Evolutionary conservation across 371 early-diverging fungal species (phyloP).

Genomic region (Batrachochytrium dendrobatidis): DNA sequence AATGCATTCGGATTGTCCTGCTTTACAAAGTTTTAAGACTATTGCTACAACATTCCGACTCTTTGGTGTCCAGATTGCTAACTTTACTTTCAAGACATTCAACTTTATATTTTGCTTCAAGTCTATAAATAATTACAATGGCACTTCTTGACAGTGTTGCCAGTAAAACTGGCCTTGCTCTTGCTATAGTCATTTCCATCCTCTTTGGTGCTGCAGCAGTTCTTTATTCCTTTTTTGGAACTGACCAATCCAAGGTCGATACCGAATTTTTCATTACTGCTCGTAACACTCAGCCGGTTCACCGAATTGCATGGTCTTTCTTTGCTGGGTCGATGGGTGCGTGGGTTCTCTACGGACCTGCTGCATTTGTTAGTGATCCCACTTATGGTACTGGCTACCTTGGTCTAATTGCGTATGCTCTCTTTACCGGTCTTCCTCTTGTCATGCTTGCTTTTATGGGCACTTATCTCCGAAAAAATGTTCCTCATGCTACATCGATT

Average conservation of each 20-base stretch:
- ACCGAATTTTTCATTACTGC: constrained; percentile 48
- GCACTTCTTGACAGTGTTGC: constrained; percentile 2
- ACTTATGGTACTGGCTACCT: constrained; percentile 40
- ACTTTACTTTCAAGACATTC: too few species aligned
- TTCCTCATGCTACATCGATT: constrained; percentile 40
- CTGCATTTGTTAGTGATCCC: constrained; percentile 24
- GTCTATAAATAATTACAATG: too few species aligned
- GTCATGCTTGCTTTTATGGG: constrained; percentile 46
- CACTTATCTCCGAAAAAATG: constrained; percentile 32
- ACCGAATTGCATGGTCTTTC: constrained; percentile 29
- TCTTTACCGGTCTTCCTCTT: constrained; percentile 49
- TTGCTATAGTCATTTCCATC: constrained; percentile 11
- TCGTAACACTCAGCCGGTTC: constrained; percentile 22
- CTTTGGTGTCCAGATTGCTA: too few species aligned
- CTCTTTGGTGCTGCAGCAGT: constrained; percentile 11
- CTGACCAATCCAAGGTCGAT: not conserved
- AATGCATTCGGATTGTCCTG: too few species aligned
- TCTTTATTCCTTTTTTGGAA: constrained; percentile 3
- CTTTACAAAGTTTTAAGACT: too few species aligned
- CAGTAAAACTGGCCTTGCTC: constrained; percentile 1
- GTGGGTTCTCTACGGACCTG: constrained; percentile 21
- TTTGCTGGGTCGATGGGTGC: constrained; percentile 35
- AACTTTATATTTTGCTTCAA: too few species aligned
- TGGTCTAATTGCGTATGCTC: constrained; percentile 44
- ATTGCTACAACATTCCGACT: too few species aligned